phyloP scores from a whole-genome alignment of 1,284 basidiomycete genomes.

The Tylopilus sp. region DNA sequence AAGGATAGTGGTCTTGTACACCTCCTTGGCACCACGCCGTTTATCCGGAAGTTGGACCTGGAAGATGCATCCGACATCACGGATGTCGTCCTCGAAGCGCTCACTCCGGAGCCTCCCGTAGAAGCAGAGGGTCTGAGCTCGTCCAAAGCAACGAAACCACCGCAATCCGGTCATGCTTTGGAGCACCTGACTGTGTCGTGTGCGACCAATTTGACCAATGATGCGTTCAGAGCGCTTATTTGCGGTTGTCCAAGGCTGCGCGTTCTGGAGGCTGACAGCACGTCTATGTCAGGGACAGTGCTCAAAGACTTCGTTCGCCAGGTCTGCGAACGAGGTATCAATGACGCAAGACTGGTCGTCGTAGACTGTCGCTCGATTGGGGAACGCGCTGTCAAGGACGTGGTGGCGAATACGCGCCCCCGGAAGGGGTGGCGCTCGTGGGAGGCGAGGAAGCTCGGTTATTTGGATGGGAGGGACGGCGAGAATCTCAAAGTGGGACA shows the following conservation, averaged over 20 bases:
- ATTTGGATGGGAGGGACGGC: slow-evolving; percentile 63
- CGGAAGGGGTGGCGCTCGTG: slow-evolving; percentile 69
- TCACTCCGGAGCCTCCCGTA: slow-evolving; percentile 50
- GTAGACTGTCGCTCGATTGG: slow-evolving; percentile 75
- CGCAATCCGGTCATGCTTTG: slow-evolving; percentile 57
- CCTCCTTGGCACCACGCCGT: slow-evolving; percentile 67
- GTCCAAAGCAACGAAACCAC: slow-evolving; percentile 4
- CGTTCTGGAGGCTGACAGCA: slow-evolving; percentile 76
- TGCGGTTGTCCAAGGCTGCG: slow-evolving; percentile 57
- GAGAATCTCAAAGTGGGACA: slow-evolving; percentile 61
- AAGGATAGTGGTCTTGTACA: slow-evolving; percentile 69
- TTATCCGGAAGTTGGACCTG: slow-evolving; percentile 75
- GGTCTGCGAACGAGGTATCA: slow-evolving; percentile 45
- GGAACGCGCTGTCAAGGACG: slow-evolving; percentile 58
- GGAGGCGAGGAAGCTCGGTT: slow-evolving; percentile 61
- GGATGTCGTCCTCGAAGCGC: slow-evolving; percentile 62
- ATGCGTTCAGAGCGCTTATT: slow-evolving; percentile 63
- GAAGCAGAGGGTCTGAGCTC: slow-evolving; percentile 2
- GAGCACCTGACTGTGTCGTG: slow-evolving; percentile 74
- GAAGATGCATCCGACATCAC: slow-evolving; percentile 78
- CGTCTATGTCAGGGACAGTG: slow-evolving; percentile 59
- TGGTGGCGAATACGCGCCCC: slow-evolving; percentile 55
- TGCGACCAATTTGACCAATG: slow-evolving; percentile 59
- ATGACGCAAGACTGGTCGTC: slow-evolving; percentile 56
- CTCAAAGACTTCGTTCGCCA: slow-evolving; percentile 67